Base-by-base conservation (phyloP, 2,329 filamentous ascomycete genomes). In the Chrysoporthe cubensis region DNA sequence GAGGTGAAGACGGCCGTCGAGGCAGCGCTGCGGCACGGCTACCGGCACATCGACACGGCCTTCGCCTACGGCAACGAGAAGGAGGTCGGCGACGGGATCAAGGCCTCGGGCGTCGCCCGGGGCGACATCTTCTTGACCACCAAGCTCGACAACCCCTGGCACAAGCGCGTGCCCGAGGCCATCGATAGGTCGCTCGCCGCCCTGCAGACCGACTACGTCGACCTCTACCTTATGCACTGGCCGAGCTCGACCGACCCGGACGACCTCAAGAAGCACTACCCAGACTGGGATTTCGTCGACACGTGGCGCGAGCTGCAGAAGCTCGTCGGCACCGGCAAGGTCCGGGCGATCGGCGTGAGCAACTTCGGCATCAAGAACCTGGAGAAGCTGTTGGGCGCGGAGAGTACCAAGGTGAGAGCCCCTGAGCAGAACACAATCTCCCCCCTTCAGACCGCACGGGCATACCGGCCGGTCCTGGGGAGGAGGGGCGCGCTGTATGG, bases 281-380 rank as follows among this genome's bases (percentile, higher is more conserved):
- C 87, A 43, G 91, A 93, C 81, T 95, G 92, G 92, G 86, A 93
- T 81, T 95, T 92, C 79, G 84, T 91, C 74, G 89, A 96, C 80
- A 96, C 93, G 37, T 96, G 86, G 87, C 81, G 84, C 69, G 89
- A 90, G 81, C 83, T 92, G 84, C 88, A 91, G 80, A 91, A 90
- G 83, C 82, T 93, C 59, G 81, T 88, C 34, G 86, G 79, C 13
- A 88, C 86, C 57, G 89, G 90, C 77, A 92, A 93, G 80, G 91
- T 91, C 63, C 87, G 85, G 79, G 93, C 92, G 82, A 93, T 95
- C 76, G 92, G 92, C 74, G 91, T 96, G 67, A 93, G 91, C 79
- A 96, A 96, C 85, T 96, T 96, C 78, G 90, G 85, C 71, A 92
- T 94, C 77, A 87, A 83, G 78, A 92, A 96, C 80, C 82, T 96